Base-by-base conservation (phyloP, 345 rosid species). In the Hibiscus tridactylites region DNA sequence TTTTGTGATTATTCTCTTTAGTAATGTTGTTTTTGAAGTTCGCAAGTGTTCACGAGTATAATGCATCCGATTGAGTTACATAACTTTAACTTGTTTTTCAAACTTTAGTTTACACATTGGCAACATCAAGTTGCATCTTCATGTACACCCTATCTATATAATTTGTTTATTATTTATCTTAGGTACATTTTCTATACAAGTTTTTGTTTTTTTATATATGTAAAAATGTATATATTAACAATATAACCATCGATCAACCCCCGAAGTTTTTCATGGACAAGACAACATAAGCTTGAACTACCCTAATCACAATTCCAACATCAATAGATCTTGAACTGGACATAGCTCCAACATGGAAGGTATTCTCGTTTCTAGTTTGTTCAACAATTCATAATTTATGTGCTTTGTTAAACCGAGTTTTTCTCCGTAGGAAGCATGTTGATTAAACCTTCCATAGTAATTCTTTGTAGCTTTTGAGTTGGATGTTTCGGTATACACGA, bases 41-140 rank as follows among this genome's bases (percentile, higher is more conserved):
- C 6, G 1, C 5, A 35, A 4, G 5, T 35, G 1, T 35, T 35
- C 6, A 35, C 37, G 6, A 35, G 37, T 35, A 35, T 35, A 35
- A 5, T 35, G 6, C 37, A 35, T 5, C 6, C 1, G 37, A 35
- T 35, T 35, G 37, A 35, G 37, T 35, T 35, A 4, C 37, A 35
- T 35, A 35, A 35, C 37, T 4, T 71, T 72, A n/a, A 68, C 75
- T 74, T 81, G 87, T 56, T 71, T 80, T 65, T 78, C 88, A 53
- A 88, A 77, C 81, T 86, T 53, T 63, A 71, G 24, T 75, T 74
- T 86, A 59, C 89, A 86, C 82, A 70, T 73, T 58, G 85, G 79
- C 82, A 85, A 26, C 50, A 70, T 78, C 77, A n/a, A 88, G 79
- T 54, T 86, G 86, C 85, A 65, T n/a, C 77, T 86, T 85, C 84